Conservation (phyloP, 2,329 filamentous ascomycete species). For the Penicillium italicum region DNA sequence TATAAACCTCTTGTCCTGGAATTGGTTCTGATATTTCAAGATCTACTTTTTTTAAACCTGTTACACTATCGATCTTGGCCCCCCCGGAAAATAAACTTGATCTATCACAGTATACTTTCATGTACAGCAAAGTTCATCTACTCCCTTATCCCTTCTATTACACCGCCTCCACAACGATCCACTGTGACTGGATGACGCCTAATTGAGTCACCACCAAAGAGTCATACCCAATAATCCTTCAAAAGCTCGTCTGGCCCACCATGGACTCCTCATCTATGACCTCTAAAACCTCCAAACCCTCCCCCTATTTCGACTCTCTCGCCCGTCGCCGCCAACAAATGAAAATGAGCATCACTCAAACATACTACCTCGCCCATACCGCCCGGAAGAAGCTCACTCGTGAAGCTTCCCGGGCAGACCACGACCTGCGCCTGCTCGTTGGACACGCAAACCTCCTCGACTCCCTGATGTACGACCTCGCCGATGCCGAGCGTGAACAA, state of each 20-base stretch:
- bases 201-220: slow-evolving; percentile 34
- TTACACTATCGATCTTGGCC: slow-evolving; percentile 1
- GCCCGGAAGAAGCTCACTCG: slow-evolving; percentile 92
- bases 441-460: slow-evolving; percentile 98
- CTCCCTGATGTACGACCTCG: slow-evolving; percentile 84
- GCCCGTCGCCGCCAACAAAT: slow-evolving; percentile 54
- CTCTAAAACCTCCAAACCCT: slow-evolving; percentile 27
- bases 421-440: slow-evolving; percentile 91
- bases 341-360: slow-evolving; percentile 97
- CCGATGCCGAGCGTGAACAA: slow-evolving; percentile 91
- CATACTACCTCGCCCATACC: slow-evolving; percentile 96
- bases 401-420: slow-evolving; percentile 85
- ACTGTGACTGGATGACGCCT: slow-evolving; percentile 27
- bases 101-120: slow-evolving; percentile 1
- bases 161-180: slow-evolving; percentile 27
- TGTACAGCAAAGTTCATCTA: background rate
- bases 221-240: slow-evolving; percentile 28
- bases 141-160: slow-evolving; percentile 8
- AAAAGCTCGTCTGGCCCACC: slow-evolving; percentile 24
- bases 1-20: slow-evolving; percentile 4
- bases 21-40: background rate
- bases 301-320: slow-evolving; percentile 43
- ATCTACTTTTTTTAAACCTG: background rate
- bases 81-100: background rate
- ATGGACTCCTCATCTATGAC: slow-evolving; percentile 23